Conservation (phyloP, 176 grass and related monocot genomes). For the Oropetium thomaeum region DNA sequence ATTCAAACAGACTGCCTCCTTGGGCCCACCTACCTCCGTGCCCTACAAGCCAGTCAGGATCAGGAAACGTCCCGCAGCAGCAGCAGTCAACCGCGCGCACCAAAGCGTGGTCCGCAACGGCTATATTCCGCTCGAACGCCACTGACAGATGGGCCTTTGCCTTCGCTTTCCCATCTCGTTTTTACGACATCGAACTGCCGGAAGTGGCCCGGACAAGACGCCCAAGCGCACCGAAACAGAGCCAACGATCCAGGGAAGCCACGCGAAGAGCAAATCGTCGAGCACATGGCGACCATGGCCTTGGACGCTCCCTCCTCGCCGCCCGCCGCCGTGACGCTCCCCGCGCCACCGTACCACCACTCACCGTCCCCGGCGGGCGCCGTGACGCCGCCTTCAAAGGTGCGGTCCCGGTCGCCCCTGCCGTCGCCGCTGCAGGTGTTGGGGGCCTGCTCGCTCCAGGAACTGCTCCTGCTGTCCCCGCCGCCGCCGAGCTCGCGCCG, state of each 20-base stretch:
- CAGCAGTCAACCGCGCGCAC: not conserved
- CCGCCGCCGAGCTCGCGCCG: conserved; percentile 41
- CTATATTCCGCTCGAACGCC: not conserved
- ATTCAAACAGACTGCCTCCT: not conserved
- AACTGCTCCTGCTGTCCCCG: conserved; percentile 62
- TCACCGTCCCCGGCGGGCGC: not conserved
- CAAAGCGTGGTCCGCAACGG: conserved; percentile 12
- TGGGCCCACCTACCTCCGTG: not conserved
- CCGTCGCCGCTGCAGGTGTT: conserved; percentile 50
- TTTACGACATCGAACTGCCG: not conserved
- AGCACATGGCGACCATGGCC: conserved; percentile 29
- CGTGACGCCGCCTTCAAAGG: conserved; percentile 41
- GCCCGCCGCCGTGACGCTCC: not conserved
- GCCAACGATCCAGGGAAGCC: not conserved
- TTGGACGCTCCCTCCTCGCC: not conserved
- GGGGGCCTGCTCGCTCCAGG: conserved; percentile 51
- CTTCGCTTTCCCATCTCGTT: not conserved
- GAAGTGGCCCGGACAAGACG: not conserved
- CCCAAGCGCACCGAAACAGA: not conserved
- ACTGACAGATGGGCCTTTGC: not conserved
- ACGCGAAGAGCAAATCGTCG: conserved; percentile 3
- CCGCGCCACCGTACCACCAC: conserved; percentile 42
- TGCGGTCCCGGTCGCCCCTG: conserved; percentile 23
- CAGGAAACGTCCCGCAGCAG: too few relatives aligned
- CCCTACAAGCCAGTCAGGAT: not conserved